Base-by-base conservation (phyloP, 257 asterid species). In the Penstemon barbatus region DNA sequence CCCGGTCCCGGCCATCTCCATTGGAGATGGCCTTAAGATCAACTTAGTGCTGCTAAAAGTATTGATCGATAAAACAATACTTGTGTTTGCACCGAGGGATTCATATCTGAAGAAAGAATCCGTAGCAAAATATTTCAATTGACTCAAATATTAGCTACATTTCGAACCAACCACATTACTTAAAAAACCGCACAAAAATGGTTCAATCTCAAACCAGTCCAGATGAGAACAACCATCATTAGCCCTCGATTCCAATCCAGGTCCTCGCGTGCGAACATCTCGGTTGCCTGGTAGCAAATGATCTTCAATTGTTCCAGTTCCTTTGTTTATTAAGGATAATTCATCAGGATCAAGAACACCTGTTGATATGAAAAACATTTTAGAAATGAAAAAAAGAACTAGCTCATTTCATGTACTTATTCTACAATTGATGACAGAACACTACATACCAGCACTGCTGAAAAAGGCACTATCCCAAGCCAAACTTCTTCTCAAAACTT, bases 391-490 rank as follows among this genome's bases (percentile, higher is more conserved):
- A 12, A 46, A n/a, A 13, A 50, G 12, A 25, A 63, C 8, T 38
- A n/a, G 11, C 65, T 43, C 18, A 40, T 51, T 7, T 19, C 19
- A 3, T 8, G 13, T 13, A 60, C 1, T 43, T 10, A 19, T 8
- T 6, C 4, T 12, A 15, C 13, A 68, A 38, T 60, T 10, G 9
- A 42, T 42, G 13, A 50, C 19, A 25, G 6, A 8, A 53, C 44
- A 48, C 5, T 4, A 38, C 4, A 6, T 60, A 86, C 96, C 96
- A 5, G 87, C 81, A 69, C 79, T 74, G 49, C 79, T 73, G 76
- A 73, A 81, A 63, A 90, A 90, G 25, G 93, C 89, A 55, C 54
- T 75, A 61, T 90, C 88, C 97, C 97, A 90, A 46, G 95, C 95
- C 55, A 86, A 69, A 78, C 95, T 90, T 75, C 70, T 80, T 62